Conservation (phyloP, 805 yeast species). For the Metschnikowia lunata region DNA sequence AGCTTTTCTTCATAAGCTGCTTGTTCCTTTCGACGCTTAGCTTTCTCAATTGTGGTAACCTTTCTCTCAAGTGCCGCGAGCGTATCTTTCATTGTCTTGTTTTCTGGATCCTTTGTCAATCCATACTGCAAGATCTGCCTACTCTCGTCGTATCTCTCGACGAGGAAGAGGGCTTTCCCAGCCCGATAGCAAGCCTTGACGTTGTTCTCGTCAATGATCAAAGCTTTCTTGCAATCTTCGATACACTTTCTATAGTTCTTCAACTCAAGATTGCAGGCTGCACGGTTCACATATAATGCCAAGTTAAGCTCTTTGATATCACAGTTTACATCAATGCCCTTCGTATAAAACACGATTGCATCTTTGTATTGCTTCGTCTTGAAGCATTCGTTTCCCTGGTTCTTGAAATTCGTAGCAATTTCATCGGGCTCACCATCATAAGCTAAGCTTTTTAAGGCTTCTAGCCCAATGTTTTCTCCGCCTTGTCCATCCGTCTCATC, state of each 20-base stretch:
- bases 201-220: slow-evolving; percentile 61
- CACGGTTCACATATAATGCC: slow-evolving; percentile 73
- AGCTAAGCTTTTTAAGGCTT: slow-evolving; percentile 86
- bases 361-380: slow-evolving; percentile 64
- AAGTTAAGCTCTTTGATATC: slow-evolving; percentile 51
- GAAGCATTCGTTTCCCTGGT: slow-evolving; percentile 88
- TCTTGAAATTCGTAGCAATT: slow-evolving; percentile 81
- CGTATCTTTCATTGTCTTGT: slow-evolving; percentile 50
- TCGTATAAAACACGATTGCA: slow-evolving; percentile 75
- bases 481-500: slow-evolving; percentile 75
- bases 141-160: slow-evolving; percentile 72
- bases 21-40: slow-evolving; percentile 33
- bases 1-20: slow-evolving; percentile 39
- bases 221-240: slow-evolving; percentile 74
- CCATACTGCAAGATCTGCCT: slow-evolving; percentile 63
- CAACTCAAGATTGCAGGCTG: slow-evolving; percentile 86
- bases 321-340: slow-evolving; percentile 72
- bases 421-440: slow-evolving; percentile 96
- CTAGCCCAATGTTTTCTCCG: slow-evolving; percentile 69
- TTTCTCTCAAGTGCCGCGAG: slow-evolving; percentile 40
- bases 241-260: slow-evolving; percentile 82
- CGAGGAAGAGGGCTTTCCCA: slow-evolving; percentile 69
- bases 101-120: slow-evolving; percentile 52
- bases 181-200: slow-evolving; percentile 84
- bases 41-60: slow-evolving; percentile 20